Evolutionary conservation across 139 green algal genomes (phyloP).

Genomic region (Chlorella sorokiniana): DNA sequence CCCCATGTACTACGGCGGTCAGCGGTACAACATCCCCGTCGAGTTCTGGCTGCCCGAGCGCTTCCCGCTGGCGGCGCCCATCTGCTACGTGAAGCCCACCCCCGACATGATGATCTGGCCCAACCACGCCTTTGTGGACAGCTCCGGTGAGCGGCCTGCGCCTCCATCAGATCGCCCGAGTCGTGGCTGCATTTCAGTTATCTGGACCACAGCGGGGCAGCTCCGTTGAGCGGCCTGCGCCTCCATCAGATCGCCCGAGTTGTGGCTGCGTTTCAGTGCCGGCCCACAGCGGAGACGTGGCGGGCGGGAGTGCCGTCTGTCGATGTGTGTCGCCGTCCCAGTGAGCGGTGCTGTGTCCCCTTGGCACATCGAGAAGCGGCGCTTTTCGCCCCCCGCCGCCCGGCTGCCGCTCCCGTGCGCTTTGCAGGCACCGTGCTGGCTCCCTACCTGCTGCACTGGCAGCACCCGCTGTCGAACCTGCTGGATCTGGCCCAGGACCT

Average conservation of each 20-base stretch:
- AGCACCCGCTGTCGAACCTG: not conserved
- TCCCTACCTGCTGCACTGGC: not conserved
- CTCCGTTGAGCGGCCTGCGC: conserved; percentile 36
- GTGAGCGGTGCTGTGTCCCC: no score
- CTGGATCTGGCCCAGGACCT: conserved; percentile 49
- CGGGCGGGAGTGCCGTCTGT: no score
- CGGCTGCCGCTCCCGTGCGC: not conserved
- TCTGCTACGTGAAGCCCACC: conserved; percentile 85
- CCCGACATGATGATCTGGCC: conserved; percentile 91
- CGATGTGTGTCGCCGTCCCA: no score
- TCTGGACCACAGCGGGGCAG: no score
- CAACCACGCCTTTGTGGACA: conserved; percentile 77
- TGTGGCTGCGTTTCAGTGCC: no score
- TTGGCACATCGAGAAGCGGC: no score
- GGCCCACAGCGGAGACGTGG: no score
- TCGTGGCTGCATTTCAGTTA: no score
- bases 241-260: no score
- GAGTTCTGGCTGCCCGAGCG: conserved; percentile 80
- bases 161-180: no score
- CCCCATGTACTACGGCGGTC: conserved; percentile 75
- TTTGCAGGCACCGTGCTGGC: not conserved
- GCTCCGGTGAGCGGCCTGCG: conserved; percentile 43
- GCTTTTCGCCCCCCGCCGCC: no score
- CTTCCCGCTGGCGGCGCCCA: conserved; percentile 74
- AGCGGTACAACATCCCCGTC: conserved; percentile 93